Base-by-base conservation (phyloP, 768 basidiomycete genomes). In the Tylopilus vinaceipallidus region DNA sequence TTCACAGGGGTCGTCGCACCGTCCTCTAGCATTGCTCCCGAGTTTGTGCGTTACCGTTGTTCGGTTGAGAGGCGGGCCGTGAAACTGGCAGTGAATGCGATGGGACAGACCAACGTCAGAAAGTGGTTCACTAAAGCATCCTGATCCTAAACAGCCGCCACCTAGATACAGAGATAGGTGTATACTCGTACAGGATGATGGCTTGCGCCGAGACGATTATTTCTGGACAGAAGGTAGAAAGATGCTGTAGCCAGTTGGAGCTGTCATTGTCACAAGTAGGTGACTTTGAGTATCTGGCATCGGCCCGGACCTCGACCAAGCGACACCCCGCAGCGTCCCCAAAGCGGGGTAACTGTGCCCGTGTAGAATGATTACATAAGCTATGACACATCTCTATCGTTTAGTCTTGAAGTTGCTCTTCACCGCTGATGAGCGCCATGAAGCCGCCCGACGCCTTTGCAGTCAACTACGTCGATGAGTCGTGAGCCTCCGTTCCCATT, bases 1-100 rank as follows among this genome's bases (percentile, higher is more conserved):
- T 86, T 95, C 54, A 64, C 77, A 17, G 66, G 77, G 16, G 70
- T 75, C 3, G 73, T 72, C 2, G 73, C 80, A 2, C 64, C 79
- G 14, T 76, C 82, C 0, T 53, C 74, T 3, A 78, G 68, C 23
- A 65, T 81, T 10, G 74, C 80, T 6, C 82, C 80, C 48, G 86
- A 86, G 55, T 98, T 93, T 59, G 70, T 82, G 34, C 86, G 84
- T 54, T 86, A 92, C 63, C 78, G 86, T 20, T 90, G 83, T 57
- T 67, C 74, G 2, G 73, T 88, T 2, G 79, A 80, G 24, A 75
- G 83, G 49, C 76, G 77, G 13, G 83, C 85, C 19, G 75, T 95
- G 32, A 86, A 79, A 70, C 78, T 71, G 53, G 81, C 82, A 6
- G 75, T 91, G 22, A 83, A 86, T 39, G 78, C 69, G 57, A 74